Evolutionary conservation across 345 rosid genomes (phyloP), one percentile per base, ranked within the genome.

Genomic region (Aegle marmelos): DNA sequence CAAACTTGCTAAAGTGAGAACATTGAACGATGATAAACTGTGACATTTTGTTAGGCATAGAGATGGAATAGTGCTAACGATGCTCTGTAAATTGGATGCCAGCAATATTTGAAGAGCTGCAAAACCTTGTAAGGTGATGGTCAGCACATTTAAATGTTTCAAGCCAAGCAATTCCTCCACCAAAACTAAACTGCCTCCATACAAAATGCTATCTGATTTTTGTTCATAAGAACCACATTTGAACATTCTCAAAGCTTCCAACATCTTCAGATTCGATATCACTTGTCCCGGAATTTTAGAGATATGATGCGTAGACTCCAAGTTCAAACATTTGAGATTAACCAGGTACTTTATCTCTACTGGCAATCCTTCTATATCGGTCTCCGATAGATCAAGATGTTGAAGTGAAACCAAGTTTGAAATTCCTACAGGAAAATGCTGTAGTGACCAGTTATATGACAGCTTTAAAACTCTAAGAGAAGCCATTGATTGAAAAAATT

Each of bases 391-490:
- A 58, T 80, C 74, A 24, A 86, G 81, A 80, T 74, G 41, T 11
- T 78, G 72, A 16, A 86, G 69, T 2, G 68, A 80, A 28, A 11
- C 25, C 4, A 82, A 8, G 9, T 61, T 27, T 9, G 72, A 69
- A 24, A 84, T 76, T 31, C 74, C 82, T 33, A 62, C 50, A 0
- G 16, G 50, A 41, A 41, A 41, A 41, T 3, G 50, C 50, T 0
- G 74, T 1, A 85, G 82, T 48, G 84, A 70, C 9, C 4, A 1
- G 56, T 83, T 86, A 0, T 5, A 0, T 14, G 84, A 82, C 77
- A 88, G 65, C 66, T 85, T 85, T 24, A 87, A 28, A 60, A 87
- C 79, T 34, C 19, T 78, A 58, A 83, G 68, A 19, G 70, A 30
- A 36, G 60, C 76, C 82, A 59, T 77, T 6, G 50, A 78, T 7